Evolutionary conservation across 352 stramenopile genomes (phyloP).

Genomic region (Plasmopara muralis): DNA sequence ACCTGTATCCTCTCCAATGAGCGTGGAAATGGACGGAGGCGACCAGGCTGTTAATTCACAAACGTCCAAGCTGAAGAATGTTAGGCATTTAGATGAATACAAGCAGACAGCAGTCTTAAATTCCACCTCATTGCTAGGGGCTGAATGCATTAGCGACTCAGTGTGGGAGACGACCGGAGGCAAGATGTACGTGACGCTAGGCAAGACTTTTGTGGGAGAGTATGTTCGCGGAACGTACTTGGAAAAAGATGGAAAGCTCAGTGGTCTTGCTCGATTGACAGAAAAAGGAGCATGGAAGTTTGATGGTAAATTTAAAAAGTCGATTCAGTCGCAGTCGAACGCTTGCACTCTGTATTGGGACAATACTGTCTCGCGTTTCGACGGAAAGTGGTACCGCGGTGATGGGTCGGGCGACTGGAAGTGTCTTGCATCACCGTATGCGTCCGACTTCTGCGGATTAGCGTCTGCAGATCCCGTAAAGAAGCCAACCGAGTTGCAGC

Average conservation of each 20-base stretch:
- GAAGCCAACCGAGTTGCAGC: constrained; percentile 36
- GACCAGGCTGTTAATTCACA: constrained; percentile 9
- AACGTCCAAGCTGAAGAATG: constrained; percentile 29
- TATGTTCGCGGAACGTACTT: constrained; percentile 70
- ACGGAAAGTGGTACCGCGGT: constrained; percentile 81
- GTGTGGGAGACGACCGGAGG: constrained; percentile 72
- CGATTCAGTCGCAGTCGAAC: constrained; percentile 61
- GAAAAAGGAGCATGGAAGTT: constrained; percentile 60
- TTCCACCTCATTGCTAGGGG: constrained; percentile 24
- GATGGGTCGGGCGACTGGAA: constrained; percentile 79
- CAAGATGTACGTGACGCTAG: constrained; percentile 39
- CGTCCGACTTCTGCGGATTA: constrained; percentile 64
- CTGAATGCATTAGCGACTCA: constrained; percentile 27
- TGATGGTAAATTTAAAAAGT: constrained; percentile 63
- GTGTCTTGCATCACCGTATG: constrained; percentile 44
- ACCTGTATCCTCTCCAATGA: constrained; percentile 27
- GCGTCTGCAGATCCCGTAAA: constrained; percentile 30
- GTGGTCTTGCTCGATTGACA: constrained; percentile 44
- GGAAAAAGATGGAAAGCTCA: constrained; percentile 61
- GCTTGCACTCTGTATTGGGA: constrained; percentile 65
- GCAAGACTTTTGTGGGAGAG: constrained; percentile 43
- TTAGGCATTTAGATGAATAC: constrained; percentile 40
- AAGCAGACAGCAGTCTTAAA: constrained; percentile 40
- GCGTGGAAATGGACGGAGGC: constrained; percentile 31
- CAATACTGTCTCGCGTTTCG: constrained; percentile 43